Evolutionary conservation across 202 grass and related monocot genomes (phyloP).

Genomic region (Panicum virgatum): DNA sequence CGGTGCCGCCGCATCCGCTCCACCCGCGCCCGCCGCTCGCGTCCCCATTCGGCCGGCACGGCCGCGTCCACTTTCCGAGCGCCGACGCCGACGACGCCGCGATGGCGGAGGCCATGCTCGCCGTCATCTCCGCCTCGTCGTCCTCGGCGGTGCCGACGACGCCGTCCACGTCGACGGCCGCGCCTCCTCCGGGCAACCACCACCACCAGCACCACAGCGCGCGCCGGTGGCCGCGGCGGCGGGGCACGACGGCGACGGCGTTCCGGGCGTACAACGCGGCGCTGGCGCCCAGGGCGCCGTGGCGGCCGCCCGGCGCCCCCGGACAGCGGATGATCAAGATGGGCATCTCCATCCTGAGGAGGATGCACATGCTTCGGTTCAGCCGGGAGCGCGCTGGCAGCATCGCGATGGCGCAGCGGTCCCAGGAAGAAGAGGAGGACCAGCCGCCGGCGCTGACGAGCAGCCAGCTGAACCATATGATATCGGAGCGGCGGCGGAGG

Average conservation of each 20-base stretch:
- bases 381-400: slow-evolving; percentile 12
- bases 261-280: slow-evolving; percentile 67
- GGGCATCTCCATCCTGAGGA: slow-evolving; percentile 55
- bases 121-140: slow-evolving; percentile 63
- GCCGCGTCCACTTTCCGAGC: slow-evolving; percentile 46
- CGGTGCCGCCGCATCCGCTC: not conserved
- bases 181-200: not conserved
- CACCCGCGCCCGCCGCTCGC: slow-evolving; percentile 26
- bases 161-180: not conserved
- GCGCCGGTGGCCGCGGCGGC: not conserved
- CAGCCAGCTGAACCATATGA: slow-evolving; percentile 87
- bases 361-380: slow-evolving; percentile 37
- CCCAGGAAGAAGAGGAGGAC: slow-evolving; percentile 22
- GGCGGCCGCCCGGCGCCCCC: not conserved
- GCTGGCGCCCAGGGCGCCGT: slow-evolving; percentile 37
- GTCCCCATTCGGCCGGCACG: not conserved
- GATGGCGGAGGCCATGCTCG: slow-evolving; percentile 75
- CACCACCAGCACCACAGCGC: slow-evolving; percentile 10
- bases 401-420: not conserved
- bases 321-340: slow-evolving; percentile 80
- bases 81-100: slow-evolving; percentile 60
- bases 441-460: slow-evolving; percentile 32
- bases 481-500: slow-evolving; percentile 79
- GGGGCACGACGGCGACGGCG: slow-evolving; percentile 12
- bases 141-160: slow-evolving; percentile 1